Evolutionary conservation across 2,329 filamentous ascomycete genomes (phyloP), one percentile per base, ranked within the genome.

Genomic region (Fusarium fujikuroi): DNA sequence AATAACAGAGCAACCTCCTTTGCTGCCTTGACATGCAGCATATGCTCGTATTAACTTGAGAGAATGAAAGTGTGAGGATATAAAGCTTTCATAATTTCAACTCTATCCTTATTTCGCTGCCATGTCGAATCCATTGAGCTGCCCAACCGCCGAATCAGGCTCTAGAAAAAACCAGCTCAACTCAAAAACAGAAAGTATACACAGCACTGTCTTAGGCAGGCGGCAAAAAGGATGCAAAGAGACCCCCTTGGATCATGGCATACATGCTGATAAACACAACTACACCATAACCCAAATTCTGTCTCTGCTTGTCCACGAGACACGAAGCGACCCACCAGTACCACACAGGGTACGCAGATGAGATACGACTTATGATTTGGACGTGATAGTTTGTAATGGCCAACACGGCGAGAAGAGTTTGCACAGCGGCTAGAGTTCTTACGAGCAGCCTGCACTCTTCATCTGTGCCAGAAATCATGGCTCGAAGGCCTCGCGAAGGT

Each of bases 171-270:
- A 57, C 7, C 15, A 43, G 14, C 23, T 32, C 30, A 37, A 44
- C 11, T 25, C 21, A 42, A 46, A 28, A 39, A 34, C 9, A 18
- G 11, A 53, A 10, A 25, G 19, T 56, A 23, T 15, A 28, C 18
- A 23, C 40, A 25, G 8, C 21, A 30, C 9, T 12, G 9, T 14
- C 50, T 60, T 75, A 97, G 28, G 96, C 96, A 46, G 96, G 96
- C 9, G 96, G 96, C 54, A 99, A 86, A 80, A 99, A 99, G 7
- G 91, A 95, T 8, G 95, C 92, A 85, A 94, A 99, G 46, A 99
- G 84, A 12, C 90, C 92, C 1, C 89, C 94, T 80, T 99, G 96
- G 47, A 98, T 88, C 39, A 93, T 81, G 6, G 90, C 93, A 84
- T 99, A 99, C 82, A 95, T 88, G 60, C 95, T 85, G 86, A 95